These are phyloP conservation scores for Musa acuminata DNA, from an alignment of 176 grass and related monocot species.

Conservation along the genomic window DNA sequence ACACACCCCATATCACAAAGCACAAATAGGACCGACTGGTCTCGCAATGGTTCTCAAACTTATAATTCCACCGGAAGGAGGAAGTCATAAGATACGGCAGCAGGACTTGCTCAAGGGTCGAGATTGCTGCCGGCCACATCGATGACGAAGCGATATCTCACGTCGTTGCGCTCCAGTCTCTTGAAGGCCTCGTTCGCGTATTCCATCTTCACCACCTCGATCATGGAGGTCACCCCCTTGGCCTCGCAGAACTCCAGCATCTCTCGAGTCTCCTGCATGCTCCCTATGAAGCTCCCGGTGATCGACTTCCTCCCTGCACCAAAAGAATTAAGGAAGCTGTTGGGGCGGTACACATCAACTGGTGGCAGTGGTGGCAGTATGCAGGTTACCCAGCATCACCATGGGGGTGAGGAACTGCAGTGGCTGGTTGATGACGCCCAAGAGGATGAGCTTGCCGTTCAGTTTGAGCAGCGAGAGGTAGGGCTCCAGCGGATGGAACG, in stretches of 20 bases:
- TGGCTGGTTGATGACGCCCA: constrained; percentile 82
- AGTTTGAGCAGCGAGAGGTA: constrained; percentile 78
- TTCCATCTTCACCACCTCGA: constrained; percentile 98
- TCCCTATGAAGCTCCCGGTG: constrained; percentile 85
- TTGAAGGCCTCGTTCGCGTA: constrained; percentile 76
- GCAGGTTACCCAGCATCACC: constrained; percentile 60
- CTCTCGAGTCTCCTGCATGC: constrained; percentile 65
- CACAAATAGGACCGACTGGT: too few species aligned
- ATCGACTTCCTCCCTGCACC: constrained; percentile 57
- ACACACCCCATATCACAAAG: too few species aligned
- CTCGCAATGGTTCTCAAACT: too few species aligned
- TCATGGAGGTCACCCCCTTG: constrained; percentile 67
- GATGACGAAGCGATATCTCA: constrained; percentile 90
- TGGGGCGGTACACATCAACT: too few species aligned
- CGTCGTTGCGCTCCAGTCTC: constrained; percentile 79
- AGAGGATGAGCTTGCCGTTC: constrained; percentile 62
- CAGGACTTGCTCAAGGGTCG: background rate
- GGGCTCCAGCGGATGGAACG: constrained; percentile 65
- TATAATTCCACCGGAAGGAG: too few species aligned
- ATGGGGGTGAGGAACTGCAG: constrained; percentile 67
- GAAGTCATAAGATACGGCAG: too few species aligned
- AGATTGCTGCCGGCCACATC: constrained; percentile 85
- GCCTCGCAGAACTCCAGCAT: constrained; percentile 61
- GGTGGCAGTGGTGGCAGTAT: too few species aligned
- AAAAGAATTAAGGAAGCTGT: background rate